A percentile compares a stretch with the other conserved stretches of the same genome.
Evolutionary conservation across 176 grass and related monocot species (phyloP).

Genomic region (Pharus latifolius): DNA sequence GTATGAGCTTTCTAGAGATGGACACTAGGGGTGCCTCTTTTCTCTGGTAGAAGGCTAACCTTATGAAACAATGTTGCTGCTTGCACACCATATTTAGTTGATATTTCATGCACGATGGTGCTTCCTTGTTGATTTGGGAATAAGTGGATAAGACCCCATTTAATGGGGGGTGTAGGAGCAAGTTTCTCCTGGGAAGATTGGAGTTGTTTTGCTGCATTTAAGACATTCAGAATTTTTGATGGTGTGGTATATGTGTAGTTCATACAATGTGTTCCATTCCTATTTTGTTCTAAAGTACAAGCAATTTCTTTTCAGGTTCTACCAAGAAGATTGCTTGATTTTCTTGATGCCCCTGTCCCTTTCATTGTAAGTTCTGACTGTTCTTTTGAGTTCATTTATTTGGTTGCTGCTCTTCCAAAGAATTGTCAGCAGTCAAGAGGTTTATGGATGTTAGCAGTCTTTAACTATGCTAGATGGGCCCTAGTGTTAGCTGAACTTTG

Average conservation of each 20-base stretch:
- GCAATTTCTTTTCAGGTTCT: conserved; percentile 57
- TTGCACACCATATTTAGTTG: too few relatives aligned
- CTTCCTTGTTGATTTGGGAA: too few relatives aligned
- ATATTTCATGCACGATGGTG: too few relatives aligned
- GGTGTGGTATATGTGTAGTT: background rate
- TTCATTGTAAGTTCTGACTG: conserved; percentile 72
- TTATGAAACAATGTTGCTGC: too few relatives aligned
- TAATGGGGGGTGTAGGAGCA: too few relatives aligned
- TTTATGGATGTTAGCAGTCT: background rate
- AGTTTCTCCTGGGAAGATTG: too few relatives aligned
- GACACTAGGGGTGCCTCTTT: background rate
- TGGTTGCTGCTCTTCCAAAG: background rate
- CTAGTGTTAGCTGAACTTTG: conserved; percentile 11
- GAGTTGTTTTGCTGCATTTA: too few relatives aligned
- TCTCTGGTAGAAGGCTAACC: background rate
- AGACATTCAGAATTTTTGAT: too few relatives aligned
- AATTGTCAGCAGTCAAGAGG: conserved; percentile 2
- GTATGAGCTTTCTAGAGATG: background rate
- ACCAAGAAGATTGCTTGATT: conserved; percentile 78
- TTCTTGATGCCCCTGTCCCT: conserved; percentile 94
- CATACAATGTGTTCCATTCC: background rate
- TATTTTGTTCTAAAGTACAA: conserved; percentile 6
- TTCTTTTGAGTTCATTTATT: conserved; percentile 9
- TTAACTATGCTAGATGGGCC: background rate
- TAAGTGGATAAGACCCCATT: too few relatives aligned